phyloP scores from a whole-genome alignment of 106 monocot species.

The Phalaenopsis equestris region DNA sequence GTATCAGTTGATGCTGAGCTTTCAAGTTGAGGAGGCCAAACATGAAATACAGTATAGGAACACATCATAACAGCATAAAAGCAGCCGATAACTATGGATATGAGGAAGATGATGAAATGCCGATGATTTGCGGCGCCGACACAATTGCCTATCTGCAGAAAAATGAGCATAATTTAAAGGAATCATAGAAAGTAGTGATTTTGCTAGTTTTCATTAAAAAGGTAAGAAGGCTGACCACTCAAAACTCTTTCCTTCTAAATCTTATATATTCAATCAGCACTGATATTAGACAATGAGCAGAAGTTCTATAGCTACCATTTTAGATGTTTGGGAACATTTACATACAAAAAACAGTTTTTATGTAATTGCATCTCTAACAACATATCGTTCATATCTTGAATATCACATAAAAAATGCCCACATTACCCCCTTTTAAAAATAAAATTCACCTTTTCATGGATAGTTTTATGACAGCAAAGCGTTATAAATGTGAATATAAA shows the following conservation, averaged over 20 bases:
- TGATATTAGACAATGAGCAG: not conserved
- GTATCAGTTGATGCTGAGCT: slow-evolving; percentile 8
- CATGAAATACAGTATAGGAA: slow-evolving; percentile 29
- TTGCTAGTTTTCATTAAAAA: not conserved
- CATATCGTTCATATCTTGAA: no score
- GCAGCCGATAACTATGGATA: slow-evolving; percentile 67
- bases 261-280: not conserved
- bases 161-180: not conserved
- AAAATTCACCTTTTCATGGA: no score
- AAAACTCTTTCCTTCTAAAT: not conserved
- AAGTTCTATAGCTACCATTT: not conserved
- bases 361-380: no score
- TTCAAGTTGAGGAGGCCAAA: slow-evolving; percentile 45
- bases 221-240: not conserved
- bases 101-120: slow-evolving; percentile 57
- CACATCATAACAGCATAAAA: slow-evolving; percentile 45
- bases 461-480: no score
- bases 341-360: no score
- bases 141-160: slow-evolving; percentile 88
- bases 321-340: not conserved
- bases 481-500: no score
- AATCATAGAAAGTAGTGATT: not conserved
- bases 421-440: no score
- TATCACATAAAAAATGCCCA: no score
- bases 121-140: slow-evolving; percentile 86